A percentile compares a stretch with the other conserved stretches of the same genome.
These are phyloP conservation scores for Nothophytophthora sp. DNA, from an alignment of 352 stramenopile genomes.

Conservation along the genomic window DNA sequence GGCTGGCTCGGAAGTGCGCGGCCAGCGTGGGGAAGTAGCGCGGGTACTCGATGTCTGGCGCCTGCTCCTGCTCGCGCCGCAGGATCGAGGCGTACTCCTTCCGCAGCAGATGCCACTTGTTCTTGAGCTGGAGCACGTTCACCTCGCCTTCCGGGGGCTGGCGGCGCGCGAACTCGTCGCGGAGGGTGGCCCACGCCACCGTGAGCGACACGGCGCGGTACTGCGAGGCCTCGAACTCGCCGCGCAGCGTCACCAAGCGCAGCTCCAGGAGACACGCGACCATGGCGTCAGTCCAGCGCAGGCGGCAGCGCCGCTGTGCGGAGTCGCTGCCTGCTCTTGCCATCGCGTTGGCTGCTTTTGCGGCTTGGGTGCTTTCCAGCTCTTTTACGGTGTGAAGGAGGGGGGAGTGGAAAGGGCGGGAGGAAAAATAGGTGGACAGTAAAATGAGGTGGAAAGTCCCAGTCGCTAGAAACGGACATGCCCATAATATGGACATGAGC, in stretches of 20 bases:
- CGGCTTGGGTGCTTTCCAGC: too few relatives aligned
- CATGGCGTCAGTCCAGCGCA: neutral
- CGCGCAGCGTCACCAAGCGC: neutral
- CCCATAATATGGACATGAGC: too few relatives aligned
- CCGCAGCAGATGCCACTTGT: neutral
- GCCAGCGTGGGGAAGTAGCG: neutral
- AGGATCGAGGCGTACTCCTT: neutral
- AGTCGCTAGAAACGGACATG: too few relatives aligned
- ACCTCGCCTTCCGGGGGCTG: neutral
- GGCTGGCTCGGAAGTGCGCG: neutral
- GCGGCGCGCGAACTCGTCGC: neutral
- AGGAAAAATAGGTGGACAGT: too few relatives aligned
- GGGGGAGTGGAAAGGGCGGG: too few relatives aligned
- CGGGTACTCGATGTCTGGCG: neutral
- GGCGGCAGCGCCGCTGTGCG: neutral
- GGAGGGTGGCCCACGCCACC: neutral
- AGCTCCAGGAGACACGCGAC: neutral
- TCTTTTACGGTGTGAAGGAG: too few relatives aligned
- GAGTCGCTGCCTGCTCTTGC: too few relatives aligned
- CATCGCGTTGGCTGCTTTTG: too few relatives aligned
- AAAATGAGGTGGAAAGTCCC: too few relatives aligned
- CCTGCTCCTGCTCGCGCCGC: neutral
- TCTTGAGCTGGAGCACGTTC: conserved; percentile 1
- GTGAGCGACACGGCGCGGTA: neutral
- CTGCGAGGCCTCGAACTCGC: neutral